A percentile compares a stretch with the other conserved stretches of the same genome.
Conservation (phyloP, 1,284 basidiomycete species). For the Golubevia sp. region DNA sequence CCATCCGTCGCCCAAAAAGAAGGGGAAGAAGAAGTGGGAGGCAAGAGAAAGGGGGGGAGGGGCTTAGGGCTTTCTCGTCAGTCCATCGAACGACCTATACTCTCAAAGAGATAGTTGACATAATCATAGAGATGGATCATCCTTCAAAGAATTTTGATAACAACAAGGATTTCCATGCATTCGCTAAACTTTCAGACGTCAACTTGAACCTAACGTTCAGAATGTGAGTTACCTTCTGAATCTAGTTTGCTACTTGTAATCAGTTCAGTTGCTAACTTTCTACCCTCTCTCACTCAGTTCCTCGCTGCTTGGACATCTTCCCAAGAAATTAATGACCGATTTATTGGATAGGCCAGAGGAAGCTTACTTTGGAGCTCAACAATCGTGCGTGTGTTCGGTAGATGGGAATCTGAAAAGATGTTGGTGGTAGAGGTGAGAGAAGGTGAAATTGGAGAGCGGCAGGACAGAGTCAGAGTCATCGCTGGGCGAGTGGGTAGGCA, state of each 20-base stretch:
- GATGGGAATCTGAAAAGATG: not conserved
- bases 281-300: slow-evolving; percentile 2
- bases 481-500: no score
- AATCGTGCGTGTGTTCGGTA: slow-evolving; percentile 1
- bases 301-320: slow-evolving; percentile 40
- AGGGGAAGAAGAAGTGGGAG: no score
- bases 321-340: slow-evolving; percentile 19
- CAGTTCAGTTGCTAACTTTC: not conserved
- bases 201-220: slow-evolving; percentile 32
- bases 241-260: not conserved
- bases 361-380: slow-evolving; percentile 29
- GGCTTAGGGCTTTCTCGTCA: no score
- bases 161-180: slow-evolving; percentile 53
- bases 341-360: slow-evolving; percentile 25
- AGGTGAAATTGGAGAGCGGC: no score
- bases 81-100: no score
- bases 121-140: no score
- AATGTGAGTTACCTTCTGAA: slow-evolving; percentile 11
- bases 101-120: no score
- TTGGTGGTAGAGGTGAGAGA: not conserved
- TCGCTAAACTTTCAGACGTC: slow-evolving; percentile 44
- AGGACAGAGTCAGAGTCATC: no score
- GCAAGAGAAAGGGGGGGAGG: no score
- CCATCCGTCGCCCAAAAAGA: no score
- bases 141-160: slow-evolving; percentile 12